phyloP scores from a whole-genome alignment of 2,329 filamentous ascomycete genomes.

The Dryadomyces quercus-mongolicae region DNA sequence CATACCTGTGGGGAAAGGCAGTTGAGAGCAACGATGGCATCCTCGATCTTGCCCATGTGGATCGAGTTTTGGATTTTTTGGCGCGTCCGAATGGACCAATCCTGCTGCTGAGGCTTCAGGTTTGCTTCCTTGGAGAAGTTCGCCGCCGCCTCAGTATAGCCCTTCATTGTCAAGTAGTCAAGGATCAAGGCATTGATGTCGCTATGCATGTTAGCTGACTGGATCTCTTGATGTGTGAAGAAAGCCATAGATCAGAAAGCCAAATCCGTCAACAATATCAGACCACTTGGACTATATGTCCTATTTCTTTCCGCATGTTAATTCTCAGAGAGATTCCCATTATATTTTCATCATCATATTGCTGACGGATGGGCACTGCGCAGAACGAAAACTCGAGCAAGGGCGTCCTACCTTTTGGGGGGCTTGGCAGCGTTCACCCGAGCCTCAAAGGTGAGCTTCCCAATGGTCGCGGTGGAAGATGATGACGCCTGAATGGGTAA shows the following conservation, averaged over 20 bases:
- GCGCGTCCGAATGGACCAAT: constrained; percentile 61
- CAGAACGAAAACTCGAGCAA: constrained; percentile 2
- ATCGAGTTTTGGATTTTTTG: constrained; percentile 79
- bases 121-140: constrained; percentile 94
- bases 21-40: constrained; percentile 78
- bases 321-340: constrained; percentile 99
- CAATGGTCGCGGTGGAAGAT: constrained; percentile 58
- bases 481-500: constrained; percentile 46
- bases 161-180: constrained; percentile 93
- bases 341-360: constrained; percentile 75
- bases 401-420: constrained; percentile 59
- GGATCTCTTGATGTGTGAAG: not conserved
- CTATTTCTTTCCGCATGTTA: constrained; percentile 70
- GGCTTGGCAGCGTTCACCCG: constrained; percentile 76
- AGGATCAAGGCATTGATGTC: constrained; percentile 93
- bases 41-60: constrained; percentile 72
- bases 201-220: constrained; percentile 33
- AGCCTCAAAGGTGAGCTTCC: constrained; percentile 63
- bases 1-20: constrained; percentile 77
- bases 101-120: constrained; percentile 59
- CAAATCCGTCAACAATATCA: constrained; percentile 11
- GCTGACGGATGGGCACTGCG: constrained; percentile 13
- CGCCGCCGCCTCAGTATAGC: constrained; percentile 82
- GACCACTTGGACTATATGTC: constrained; percentile 48
- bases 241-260: not conserved